Evolutionary conservation across 805 yeast genomes (phyloP).

Genomic region (Nakazawaea siamensis): DNA sequence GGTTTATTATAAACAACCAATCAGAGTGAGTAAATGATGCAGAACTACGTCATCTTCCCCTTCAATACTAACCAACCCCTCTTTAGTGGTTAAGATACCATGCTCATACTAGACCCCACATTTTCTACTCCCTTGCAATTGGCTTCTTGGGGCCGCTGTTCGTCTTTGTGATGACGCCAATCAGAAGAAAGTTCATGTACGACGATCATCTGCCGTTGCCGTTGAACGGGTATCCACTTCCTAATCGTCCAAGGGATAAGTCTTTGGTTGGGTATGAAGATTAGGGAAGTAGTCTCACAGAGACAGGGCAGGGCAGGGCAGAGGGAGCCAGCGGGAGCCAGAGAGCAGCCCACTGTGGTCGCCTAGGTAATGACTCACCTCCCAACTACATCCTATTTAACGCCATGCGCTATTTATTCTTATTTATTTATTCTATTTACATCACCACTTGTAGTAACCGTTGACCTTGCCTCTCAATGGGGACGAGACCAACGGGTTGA

Average conservation of each 20-base stretch:
- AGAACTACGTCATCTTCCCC: background rate
- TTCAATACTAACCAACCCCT: background rate
- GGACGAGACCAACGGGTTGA: conserved; percentile 32
- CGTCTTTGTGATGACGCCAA: conserved; percentile 49
- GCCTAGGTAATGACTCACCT: no score
- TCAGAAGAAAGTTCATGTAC: conserved; percentile 62
- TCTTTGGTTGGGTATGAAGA: conserved; percentile 50
- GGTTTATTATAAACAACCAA: conserved; percentile 26
- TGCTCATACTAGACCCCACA: conserved; percentile 70
- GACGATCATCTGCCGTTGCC: conserved; percentile 64
- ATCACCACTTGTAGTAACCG: conserved; percentile 50
- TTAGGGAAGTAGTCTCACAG: conserved; percentile 12
- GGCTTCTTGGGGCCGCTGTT: conserved; percentile 65
- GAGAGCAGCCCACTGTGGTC: no score
- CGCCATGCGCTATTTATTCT: conserved; percentile 2
- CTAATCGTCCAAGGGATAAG: conserved; percentile 43
- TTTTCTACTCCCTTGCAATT: conserved; percentile 54
- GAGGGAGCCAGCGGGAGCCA: no score
- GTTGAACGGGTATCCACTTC: conserved; percentile 43
- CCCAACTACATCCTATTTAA: no score
- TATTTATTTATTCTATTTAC: conserved; percentile 8
- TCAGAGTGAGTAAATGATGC: conserved; percentile 40
- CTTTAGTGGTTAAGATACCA: conserved; percentile 62
- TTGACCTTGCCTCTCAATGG: conserved; percentile 40
- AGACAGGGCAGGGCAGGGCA: no score